A percentile compares a stretch with the other conserved stretches of the same genome.
Evolutionary conservation across 495 filamentous ascomycete genomes (phyloP).

Genomic region (Talaromyces thailandensis): DNA sequence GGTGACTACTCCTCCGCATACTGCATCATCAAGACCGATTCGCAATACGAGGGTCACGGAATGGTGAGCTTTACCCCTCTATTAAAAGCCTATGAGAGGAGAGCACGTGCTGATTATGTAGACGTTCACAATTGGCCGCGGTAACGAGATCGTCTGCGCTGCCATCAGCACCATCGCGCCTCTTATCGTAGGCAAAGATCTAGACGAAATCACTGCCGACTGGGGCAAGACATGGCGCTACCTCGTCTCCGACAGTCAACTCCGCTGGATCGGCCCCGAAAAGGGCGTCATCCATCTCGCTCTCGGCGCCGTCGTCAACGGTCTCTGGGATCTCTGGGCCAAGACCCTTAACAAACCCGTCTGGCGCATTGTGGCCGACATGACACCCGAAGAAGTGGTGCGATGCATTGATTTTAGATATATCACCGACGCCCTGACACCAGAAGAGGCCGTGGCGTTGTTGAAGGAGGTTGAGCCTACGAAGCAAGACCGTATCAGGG

Average conservation of each 20-base stretch:
- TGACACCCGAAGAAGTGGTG: slow-evolving; percentile 81
- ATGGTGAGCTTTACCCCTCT: slow-evolving; percentile 47
- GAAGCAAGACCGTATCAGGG: slow-evolving; percentile 57
- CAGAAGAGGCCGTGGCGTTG: slow-evolving; percentile 70
- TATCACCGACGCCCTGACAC: slow-evolving; percentile 87
- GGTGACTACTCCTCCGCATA: slow-evolving; percentile 91
- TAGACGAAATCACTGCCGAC: slow-evolving; percentile 66
- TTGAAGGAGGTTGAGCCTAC: slow-evolving; percentile 51
- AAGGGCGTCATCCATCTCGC: slow-evolving; percentile 94
- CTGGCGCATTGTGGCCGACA: slow-evolving; percentile 83
- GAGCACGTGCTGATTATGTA: slow-evolving; percentile 17
- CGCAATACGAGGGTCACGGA: slow-evolving; percentile 65
- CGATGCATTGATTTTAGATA: slow-evolving; percentile 87
- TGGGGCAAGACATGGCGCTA: slow-evolving; percentile 89
- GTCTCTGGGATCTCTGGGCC: slow-evolving; percentile 92
- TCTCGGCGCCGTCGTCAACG: slow-evolving; percentile 84
- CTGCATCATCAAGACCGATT: slow-evolving; percentile 82
- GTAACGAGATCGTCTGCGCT: slow-evolving; percentile 86
- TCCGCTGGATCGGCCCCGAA: slow-evolving; percentile 93
- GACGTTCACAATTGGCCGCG: slow-evolving; percentile 95
- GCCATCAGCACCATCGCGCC: slow-evolving; percentile 71
- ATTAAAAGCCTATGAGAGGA: background rate
- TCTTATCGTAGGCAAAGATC: slow-evolving; percentile 61
- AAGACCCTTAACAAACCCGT: slow-evolving; percentile 80
- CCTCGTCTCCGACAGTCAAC: slow-evolving; percentile 80